These are phyloP conservation scores for Ormosia semicastrata DNA, from an alignment of 306 rosid species.

Conservation along the genomic window DNA sequence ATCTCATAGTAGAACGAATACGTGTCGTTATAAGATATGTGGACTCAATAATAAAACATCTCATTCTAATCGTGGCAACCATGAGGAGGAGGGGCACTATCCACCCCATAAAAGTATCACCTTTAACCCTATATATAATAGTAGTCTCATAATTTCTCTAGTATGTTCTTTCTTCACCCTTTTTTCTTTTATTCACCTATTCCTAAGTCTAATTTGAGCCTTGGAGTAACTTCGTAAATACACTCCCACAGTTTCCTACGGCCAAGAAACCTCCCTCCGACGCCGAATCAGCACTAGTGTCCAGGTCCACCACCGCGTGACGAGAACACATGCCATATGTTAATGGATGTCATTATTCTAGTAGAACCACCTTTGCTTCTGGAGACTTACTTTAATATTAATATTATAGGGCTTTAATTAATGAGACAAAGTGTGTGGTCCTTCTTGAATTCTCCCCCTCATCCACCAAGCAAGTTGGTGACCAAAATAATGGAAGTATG, in stretches of 20 bases:
- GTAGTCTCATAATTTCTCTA: too few relatives aligned
- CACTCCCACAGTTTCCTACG: background rate
- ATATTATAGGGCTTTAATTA: slow-evolving; percentile 12
- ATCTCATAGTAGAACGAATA: too few relatives aligned
- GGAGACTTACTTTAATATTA: slow-evolving; percentile 14
- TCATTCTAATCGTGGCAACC: too few relatives aligned
- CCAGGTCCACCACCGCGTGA: background rate
- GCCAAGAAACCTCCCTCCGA: background rate
- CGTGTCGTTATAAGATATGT: too few relatives aligned
- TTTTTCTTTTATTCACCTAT: too few relatives aligned
- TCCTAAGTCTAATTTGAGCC: too few relatives aligned
- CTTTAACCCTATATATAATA: too few relatives aligned
- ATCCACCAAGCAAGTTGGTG: slow-evolving; percentile 28
- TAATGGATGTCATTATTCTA: slow-evolving; percentile 28
- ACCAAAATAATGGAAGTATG: slow-evolving; percentile 33
- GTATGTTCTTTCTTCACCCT: too few relatives aligned
- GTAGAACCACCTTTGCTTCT: background rate
- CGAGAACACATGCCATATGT: background rate
- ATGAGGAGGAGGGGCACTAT: too few relatives aligned
- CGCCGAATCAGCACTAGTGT: background rate
- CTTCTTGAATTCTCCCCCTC: slow-evolving; percentile 16
- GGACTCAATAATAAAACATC: too few relatives aligned
- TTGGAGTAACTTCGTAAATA: too few relatives aligned
- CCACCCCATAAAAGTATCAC: too few relatives aligned
- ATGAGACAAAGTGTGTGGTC: slow-evolving; percentile 30